These are phyloP conservation scores for Fragilaria crotonensis DNA, from an alignment of 108 stramenopile species.

Conservation along the genomic window DNA sequence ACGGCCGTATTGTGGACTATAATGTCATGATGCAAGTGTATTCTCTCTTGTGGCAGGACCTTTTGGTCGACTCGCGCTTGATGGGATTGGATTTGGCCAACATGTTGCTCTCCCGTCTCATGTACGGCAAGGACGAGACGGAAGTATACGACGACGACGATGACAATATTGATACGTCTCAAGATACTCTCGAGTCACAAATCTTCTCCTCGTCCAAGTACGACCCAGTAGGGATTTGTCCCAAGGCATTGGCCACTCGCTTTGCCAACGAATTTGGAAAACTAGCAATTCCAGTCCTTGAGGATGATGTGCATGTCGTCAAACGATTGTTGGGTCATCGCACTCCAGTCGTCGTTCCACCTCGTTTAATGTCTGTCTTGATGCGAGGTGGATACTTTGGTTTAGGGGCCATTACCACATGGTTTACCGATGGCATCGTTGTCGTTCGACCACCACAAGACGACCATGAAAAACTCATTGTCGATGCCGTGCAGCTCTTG, in stretches of 20 bases:
- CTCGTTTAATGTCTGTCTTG: constrained; percentile 44
- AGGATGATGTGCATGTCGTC: constrained; percentile 57
- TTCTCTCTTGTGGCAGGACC: constrained; percentile 48
- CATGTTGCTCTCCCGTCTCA: constrained; percentile 50
- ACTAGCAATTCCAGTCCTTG: constrained; percentile 54
- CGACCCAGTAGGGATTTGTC: constrained; percentile 72
- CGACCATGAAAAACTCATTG: too few species aligned
- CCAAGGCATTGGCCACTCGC: constrained; percentile 67
- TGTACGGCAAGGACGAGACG: constrained; percentile 35
- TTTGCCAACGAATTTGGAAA: constrained; percentile 56
- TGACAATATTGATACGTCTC: constrained; percentile 9
- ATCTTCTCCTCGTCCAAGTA: constrained; percentile 41
- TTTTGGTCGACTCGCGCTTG: constrained; percentile 56
- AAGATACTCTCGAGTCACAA: constrained; percentile 60
- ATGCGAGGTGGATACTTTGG: constrained; percentile 64
- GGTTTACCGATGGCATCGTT: too few species aligned
- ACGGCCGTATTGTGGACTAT: constrained; percentile 52
- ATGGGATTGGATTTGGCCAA: constrained; percentile 39
- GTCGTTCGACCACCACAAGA: too few species aligned
- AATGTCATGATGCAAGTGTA: constrained; percentile 29
- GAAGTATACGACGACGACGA: constrained; percentile 15
- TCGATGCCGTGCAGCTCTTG: too few species aligned
- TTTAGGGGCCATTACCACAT: too few species aligned
- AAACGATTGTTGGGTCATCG: constrained; percentile 35
- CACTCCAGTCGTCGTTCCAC: constrained; percentile 52